Conservation (phyloP, 2,329 filamentous ascomycete genomes). For the Fusarium verticillioides region DNA sequence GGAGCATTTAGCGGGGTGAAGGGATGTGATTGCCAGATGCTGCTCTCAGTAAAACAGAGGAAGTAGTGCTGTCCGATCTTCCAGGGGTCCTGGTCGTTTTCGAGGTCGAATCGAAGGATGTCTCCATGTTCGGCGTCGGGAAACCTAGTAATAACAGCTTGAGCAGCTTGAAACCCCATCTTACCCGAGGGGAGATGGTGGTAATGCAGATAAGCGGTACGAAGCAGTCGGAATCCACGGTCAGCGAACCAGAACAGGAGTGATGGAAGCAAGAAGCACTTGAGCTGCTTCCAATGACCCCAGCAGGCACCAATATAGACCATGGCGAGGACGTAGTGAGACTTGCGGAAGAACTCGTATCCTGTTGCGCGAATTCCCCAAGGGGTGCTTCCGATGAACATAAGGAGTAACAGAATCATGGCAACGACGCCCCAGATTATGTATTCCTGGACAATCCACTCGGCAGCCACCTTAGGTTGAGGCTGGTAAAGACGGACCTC, state of each 20-base stretch:
- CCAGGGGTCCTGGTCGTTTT: conserved; percentile 71
- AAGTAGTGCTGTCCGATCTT: conserved; percentile 77
- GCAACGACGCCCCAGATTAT: conserved; percentile 80
- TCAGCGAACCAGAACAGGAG: conserved; percentile 74
- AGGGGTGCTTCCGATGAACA: conserved; percentile 68
- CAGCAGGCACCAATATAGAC: conserved; percentile 81
- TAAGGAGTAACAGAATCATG: conserved; percentile 69
- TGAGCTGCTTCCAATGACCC: conserved; percentile 76
- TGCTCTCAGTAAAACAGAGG: conserved; percentile 72
- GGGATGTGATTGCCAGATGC: conserved; percentile 78
- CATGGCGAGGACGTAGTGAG: conserved; percentile 78
- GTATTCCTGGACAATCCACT: conserved; percentile 72
- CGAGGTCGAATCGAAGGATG: conserved; percentile 73
- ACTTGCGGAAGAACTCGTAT: conserved; percentile 81
- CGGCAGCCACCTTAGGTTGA: conserved; percentile 68
- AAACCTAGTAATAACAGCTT: conserved; percentile 60
- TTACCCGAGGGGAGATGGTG: conserved; percentile 56
- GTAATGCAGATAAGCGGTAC: conserved; percentile 70
- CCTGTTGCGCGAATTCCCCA: conserved; percentile 72
- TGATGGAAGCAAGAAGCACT: conserved; percentile 75
- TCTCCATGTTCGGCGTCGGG: conserved; percentile 67
- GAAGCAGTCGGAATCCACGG: conserved; percentile 66
- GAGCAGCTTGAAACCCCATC: conserved; percentile 65
- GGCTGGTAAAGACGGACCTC: conserved; percentile 76
- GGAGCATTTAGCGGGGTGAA: conserved; percentile 73